Conservation (phyloP, 2,329 filamentous ascomycete species). For the Pyricularia pennisetigena region DNA sequence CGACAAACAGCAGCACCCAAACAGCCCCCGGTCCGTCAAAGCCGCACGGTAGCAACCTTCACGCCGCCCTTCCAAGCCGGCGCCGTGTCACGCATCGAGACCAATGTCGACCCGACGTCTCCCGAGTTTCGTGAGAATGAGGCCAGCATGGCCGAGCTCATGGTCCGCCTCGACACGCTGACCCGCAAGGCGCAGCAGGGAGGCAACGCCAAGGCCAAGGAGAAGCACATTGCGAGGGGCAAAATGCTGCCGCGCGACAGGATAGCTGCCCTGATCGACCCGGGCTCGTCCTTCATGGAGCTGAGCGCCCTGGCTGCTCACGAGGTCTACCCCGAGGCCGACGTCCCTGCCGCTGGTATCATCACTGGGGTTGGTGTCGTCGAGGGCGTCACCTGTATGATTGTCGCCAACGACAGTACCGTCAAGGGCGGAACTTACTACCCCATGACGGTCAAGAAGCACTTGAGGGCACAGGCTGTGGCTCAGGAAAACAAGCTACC, state of each 20-base stretch:
- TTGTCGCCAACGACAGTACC: constrained; percentile 92
- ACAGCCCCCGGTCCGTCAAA: constrained; percentile 7
- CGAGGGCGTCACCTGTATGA: constrained; percentile 82
- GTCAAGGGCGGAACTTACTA: constrained; percentile 98
- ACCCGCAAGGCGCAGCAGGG: constrained; percentile 65
- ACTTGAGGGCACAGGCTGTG: constrained; percentile 82
- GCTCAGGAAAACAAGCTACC: constrained; percentile 75
- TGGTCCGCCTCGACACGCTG: constrained; percentile 57
- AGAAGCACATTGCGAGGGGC: constrained; percentile 77
- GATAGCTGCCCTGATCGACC: constrained; percentile 77
- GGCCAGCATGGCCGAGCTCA: constrained; percentile 64
- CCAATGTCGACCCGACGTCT: constrained; percentile 65
- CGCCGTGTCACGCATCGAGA: constrained; percentile 66
- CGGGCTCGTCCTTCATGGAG: constrained; percentile 84
- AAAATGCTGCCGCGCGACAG: constrained; percentile 95
- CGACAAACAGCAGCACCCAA: constrained; percentile 4
- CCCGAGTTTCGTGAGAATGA: constrained; percentile 75
- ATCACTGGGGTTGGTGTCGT: constrained; percentile 88
- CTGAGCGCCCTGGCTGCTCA: constrained; percentile 87
- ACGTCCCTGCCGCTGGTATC: constrained; percentile 82
- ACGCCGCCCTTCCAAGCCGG: constrained; percentile 72
- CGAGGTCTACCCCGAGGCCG: constrained; percentile 75
- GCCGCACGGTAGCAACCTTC: constrained; percentile 55
- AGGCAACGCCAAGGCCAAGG: constrained; percentile 69
- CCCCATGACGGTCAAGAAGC: constrained; percentile 95